Evolutionary conservation across 2,329 filamentous ascomycete genomes (phyloP), one percentile per base, ranked within the genome.

Genomic region (Trichoderma semiorbis): DNA sequence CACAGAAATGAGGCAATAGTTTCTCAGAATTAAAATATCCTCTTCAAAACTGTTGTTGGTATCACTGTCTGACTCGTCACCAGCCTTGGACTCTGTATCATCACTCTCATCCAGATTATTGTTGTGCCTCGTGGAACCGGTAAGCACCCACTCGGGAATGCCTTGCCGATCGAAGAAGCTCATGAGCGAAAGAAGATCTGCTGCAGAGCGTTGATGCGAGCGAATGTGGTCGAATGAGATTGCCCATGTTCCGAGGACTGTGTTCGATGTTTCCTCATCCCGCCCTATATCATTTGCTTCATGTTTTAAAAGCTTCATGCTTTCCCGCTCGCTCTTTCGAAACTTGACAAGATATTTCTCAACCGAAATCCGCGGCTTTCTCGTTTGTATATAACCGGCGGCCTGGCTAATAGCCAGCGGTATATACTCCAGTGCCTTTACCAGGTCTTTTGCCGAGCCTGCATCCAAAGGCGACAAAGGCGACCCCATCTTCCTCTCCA

Each of bases 121-220:
- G 16, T 16, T 18, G 10, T 0, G 39, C 16, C 0, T 10, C 16
- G 1, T 18, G 3, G 2, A 12, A 7, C 14, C 11, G 0, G 0
- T 30, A n/a, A 57, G 26, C 7, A 57, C 53, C 21, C 16, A 60
- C 7, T 67, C 11, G 1, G 81, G 80, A 34, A 86, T 84, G 11
- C 78, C 81, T 73, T 85, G 80, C 24, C 77, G 76, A 68, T 86
- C 79, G 73, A 84, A 86, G 72, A 84, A 82, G 76, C 83, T 84
- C 81, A 86, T 82, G 6, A 86, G 77, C 1, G 82, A 83, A 0
- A 86, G 73, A 14, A 86, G 74, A n/a, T 83, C 75, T 3, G 84
- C 79, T 8, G 84, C 85, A 5, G 78, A 78, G 5, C 67, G 76
- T 58, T 76, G 72, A 18, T 74, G 71, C 1, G 74, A 71, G 14